phyloP scores from a whole-genome alignment of 1,139 yeast species.

The Pichia sp. region DNA sequence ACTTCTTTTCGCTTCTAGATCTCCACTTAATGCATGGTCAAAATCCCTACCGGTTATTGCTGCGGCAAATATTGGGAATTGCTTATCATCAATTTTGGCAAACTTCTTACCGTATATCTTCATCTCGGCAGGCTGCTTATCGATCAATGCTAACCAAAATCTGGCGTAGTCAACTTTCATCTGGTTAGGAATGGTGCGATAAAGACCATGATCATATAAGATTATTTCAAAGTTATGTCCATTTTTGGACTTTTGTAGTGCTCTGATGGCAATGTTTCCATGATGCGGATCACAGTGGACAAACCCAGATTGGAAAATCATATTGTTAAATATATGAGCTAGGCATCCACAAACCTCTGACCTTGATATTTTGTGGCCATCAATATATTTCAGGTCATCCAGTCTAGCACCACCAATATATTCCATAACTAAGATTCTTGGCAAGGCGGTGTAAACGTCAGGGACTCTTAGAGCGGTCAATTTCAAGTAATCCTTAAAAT shows the following conservation, averaged over 20 bases:
- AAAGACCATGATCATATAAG: conserved; percentile 91
- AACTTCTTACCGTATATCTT: conserved; percentile 66
- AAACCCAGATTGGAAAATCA: conserved; percentile 92
- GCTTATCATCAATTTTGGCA: conserved; percentile 76
- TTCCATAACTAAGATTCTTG: conserved; percentile 84
- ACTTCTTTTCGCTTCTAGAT: conserved; percentile 53
- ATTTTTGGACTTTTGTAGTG: conserved; percentile 33
- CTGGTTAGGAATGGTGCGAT: conserved; percentile 74
- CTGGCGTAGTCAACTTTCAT: conserved; percentile 82
- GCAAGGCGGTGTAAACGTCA: conserved; percentile 57
- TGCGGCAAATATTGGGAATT: conserved; percentile 81
- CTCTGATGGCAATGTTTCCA: conserved; percentile 84
- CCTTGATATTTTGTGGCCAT: conserved; percentile 59
- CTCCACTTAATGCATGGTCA: conserved; percentile 68
- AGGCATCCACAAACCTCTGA: conserved; percentile 79
- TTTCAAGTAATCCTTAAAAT: conserved; percentile 53
- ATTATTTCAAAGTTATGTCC: conserved; percentile 86
- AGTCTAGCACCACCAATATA: conserved; percentile 76
- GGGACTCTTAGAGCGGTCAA: conserved; percentile 82
- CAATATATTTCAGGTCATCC: conserved; percentile 67
- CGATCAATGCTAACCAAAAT: conserved; percentile 87
- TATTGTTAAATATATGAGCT: conserved; percentile 85
- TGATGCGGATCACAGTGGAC: conserved; percentile 98
- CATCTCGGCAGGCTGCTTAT: conserved; percentile 64
- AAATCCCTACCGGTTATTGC: conserved; percentile 91